A percentile compares a stretch with the other conserved stretches of the same genome.
phyloP scores from a whole-genome alignment of 2,329 filamentous ascomycete species.

The Penicillium brasilianum region DNA sequence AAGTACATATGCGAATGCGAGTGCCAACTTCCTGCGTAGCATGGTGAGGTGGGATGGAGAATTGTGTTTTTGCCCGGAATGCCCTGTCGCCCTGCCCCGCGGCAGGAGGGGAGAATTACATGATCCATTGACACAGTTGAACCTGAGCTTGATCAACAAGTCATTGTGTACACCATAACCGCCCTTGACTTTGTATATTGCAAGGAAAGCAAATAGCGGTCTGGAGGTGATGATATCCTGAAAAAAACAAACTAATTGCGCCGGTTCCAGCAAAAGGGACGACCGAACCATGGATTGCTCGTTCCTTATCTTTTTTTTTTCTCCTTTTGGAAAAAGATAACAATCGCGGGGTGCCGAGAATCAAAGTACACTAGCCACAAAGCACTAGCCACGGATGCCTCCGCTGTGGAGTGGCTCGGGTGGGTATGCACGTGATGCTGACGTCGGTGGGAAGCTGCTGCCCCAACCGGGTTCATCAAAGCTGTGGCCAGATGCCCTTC shows the following conservation, averaged over 20 bases:
- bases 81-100: not conserved
- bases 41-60: conserved; percentile 6
- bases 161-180: not conserved
- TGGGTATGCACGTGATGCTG: conserved; percentile 25
- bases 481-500: conserved; percentile 1
- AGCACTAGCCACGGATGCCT: not conserved
- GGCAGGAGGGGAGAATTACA: not conserved
- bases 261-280: not conserved
- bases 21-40: conserved; percentile 4
- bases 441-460: conserved; percentile 25
- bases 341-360: not conserved
- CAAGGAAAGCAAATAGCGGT: not conserved
- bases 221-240: not conserved
- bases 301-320: not conserved
- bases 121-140: not conserved
- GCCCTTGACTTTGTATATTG: not conserved
- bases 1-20: not conserved
- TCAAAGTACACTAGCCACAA: conserved; percentile 14
- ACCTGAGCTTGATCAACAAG: not conserved
- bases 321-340: not conserved
- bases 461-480: conserved; percentile 22
- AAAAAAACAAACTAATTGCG: not conserved
- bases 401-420: conserved; percentile 16
- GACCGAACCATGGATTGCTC: not conserved
- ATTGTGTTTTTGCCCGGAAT: not conserved